phyloP scores from a whole-genome alignment of 2,329 filamentous ascomycete genomes.

The Myotisia sp. region DNA sequence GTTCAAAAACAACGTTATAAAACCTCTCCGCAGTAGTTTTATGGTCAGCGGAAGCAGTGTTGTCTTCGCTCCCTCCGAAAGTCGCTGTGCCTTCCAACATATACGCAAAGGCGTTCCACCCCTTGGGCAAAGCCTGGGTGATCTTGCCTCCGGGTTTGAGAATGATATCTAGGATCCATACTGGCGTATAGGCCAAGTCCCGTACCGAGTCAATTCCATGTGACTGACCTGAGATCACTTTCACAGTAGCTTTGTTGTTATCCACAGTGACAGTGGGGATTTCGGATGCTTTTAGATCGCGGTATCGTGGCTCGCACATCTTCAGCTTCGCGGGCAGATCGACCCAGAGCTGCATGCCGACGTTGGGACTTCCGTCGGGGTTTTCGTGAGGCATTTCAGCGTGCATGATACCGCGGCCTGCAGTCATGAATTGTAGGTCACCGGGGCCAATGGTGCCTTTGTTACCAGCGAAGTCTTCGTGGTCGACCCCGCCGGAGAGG shows the following conservation, averaged over 20 bases:
- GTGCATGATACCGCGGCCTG: conserved; percentile 80
- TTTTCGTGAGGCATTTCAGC: conserved; percentile 85
- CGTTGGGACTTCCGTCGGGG: conserved; percentile 58
- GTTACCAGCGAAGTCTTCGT: conserved; percentile 84
- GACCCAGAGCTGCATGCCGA: conserved; percentile 91
- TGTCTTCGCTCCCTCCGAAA: conserved; percentile 39
- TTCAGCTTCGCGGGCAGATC: conserved; percentile 67
- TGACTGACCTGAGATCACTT: conserved; percentile 77
- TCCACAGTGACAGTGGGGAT: conserved; percentile 63
- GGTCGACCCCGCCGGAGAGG: conserved; percentile 70
- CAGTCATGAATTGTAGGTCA: conserved; percentile 98
- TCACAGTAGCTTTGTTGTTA: conserved; percentile 60
- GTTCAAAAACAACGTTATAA: conserved; percentile 81
- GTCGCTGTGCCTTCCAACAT: conserved; percentile 57
- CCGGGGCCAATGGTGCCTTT: conserved; percentile 68
- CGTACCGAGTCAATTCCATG: conserved; percentile 75
- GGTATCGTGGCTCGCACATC: conserved; percentile 78
- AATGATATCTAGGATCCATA: conserved; percentile 83
- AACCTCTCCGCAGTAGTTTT: conserved; percentile 50
- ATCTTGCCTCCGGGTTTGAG: conserved; percentile 67
- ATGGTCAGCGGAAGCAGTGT: conserved; percentile 9
- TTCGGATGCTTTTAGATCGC: conserved; percentile 64
- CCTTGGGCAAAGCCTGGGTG: conserved; percentile 57
- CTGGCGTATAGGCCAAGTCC: conserved; percentile 87
- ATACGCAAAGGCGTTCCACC: conserved; percentile 87